Conservation (phyloP, 192 early-diverging fungal species). For the Entomortierella lignicola region DNA sequence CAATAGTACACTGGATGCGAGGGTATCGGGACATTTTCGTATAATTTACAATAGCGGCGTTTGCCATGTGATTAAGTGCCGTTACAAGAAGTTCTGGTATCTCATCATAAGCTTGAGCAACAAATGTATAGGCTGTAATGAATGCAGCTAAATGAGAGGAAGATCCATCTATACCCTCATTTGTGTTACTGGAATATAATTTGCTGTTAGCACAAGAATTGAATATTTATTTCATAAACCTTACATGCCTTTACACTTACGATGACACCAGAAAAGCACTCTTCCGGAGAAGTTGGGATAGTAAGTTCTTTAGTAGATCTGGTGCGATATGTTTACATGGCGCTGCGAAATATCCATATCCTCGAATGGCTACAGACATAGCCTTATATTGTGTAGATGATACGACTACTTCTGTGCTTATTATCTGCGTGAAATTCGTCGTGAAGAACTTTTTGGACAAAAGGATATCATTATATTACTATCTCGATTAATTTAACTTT, state of each 20-base stretch:
- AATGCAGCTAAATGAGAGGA: slow-evolving; percentile 65
- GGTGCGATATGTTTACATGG: slow-evolving; percentile 63
- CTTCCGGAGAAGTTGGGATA: slow-evolving; percentile 61
- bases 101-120: slow-evolving; percentile 59
- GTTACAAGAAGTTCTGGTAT: slow-evolving; percentile 60
- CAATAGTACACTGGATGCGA: slow-evolving; percentile 57
- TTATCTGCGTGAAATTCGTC: slow-evolving; percentile 48
- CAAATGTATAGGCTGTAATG: slow-evolving; percentile 70
- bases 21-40: slow-evolving; percentile 58
- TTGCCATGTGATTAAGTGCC: slow-evolving; percentile 57
- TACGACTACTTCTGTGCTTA: slow-evolving; percentile 48
- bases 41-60: slow-evolving; percentile 61
- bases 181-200: slow-evolving; percentile 49
- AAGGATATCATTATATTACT: not conserved
- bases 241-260: slow-evolving; percentile 45
- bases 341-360: slow-evolving; percentile 74
- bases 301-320: slow-evolving; percentile 57
- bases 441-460: slow-evolving; percentile 60
- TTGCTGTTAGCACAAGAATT: not conserved
- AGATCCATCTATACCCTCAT: slow-evolving; percentile 55
- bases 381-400: slow-evolving; percentile 53
- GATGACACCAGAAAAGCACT: slow-evolving; percentile 63
- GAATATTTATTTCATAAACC: not conserved
- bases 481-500: too few species aligned
- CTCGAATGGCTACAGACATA: slow-evolving; percentile 74